Evolutionary conservation across 805 yeast genomes (phyloP), one percentile per base, ranked within the genome.

Genomic region (Candida silvicultrix): DNA sequence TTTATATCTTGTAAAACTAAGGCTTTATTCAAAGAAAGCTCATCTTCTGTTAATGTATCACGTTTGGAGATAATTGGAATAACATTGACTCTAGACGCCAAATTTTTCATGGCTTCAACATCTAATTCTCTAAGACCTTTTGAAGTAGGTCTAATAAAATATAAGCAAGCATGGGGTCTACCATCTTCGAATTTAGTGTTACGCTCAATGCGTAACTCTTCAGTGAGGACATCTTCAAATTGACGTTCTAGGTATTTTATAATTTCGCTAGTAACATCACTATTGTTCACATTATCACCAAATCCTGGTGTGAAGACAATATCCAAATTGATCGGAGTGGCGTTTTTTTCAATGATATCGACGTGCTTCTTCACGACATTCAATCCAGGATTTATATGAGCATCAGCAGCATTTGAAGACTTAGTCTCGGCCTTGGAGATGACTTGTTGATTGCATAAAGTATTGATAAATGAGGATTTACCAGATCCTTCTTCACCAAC

Each of bases 1-100:
- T 68, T 73, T 43, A 86, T 73, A 54, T 83, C 89, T 42, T 67
- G 69, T 62, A 69, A 70, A 47, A 86, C 70, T 45, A 73, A 67
- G 45, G 68, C 63, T 61, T 85, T 85, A 63, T 76, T 74, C 25
- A 63, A 63, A 15, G 62, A 59, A 46, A 81, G 65, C 63, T 90
- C 97, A 2, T 74, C 62, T 20, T 72, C 73, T 0, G 95, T 87
- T 54, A 88, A 70, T 2, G 88, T 73, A 62, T 90, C 97, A 3
- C 95, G 81, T 57, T 86, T 84, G 34, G 86, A 78, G 47, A 90
- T 77, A 22, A 89, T 81, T 2, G 97, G 96, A 39, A 90, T 78
- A 22, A 92, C 74, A 66, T 90, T 90, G 19, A 86, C 95, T 52
- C 81, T 78, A 21, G 77, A 72, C 15, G 90, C 77, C 43, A 90